Evolutionary conservation across 257 asterid species (phyloP).

Genomic region (Penstemon barbatus): DNA sequence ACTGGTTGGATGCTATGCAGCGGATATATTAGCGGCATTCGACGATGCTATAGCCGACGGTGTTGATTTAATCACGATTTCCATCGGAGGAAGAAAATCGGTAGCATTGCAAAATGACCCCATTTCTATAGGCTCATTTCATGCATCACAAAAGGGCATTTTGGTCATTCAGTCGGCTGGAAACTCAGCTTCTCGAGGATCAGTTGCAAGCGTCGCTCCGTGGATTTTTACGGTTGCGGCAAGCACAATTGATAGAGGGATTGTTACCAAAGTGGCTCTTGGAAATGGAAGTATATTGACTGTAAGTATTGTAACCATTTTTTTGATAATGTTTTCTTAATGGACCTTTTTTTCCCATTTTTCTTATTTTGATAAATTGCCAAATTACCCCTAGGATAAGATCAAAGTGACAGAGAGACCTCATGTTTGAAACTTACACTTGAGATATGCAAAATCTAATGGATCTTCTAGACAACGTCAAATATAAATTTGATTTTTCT

Average conservation of each 20-base stretch:
- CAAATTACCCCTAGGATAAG: no score
- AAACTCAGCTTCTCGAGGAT: conserved; percentile 9
- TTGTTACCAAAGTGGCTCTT: conserved; percentile 22
- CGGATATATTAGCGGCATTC: conserved; percentile 34
- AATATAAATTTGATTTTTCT: no score
- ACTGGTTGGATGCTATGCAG: neutral
- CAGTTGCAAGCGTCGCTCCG: conserved; percentile 19
- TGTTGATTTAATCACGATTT: conserved; percentile 40
- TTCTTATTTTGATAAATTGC: neutral
- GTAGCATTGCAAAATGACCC: neutral
- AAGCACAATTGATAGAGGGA: conserved; percentile 22
- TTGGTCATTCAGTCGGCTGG: conserved; percentile 32
- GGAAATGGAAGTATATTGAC: conserved; percentile 28
- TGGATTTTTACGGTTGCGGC: conserved; percentile 40
- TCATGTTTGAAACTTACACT: no score
- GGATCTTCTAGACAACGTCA: no score
- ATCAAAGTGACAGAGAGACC: no score
- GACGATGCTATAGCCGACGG: conserved; percentile 57
- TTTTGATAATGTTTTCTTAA: neutral
- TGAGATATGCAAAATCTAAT: no score
- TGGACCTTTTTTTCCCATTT: neutral
- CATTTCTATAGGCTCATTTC: conserved; percentile 44
- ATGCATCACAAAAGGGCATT: conserved; percentile 33
- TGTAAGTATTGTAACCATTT: neutral
- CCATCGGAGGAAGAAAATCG: conserved; percentile 9